These are phyloP conservation scores for Boletellus deceptivus DNA, from an alignment of 1,284 basidiomycete genomes.

Conservation along the genomic window DNA sequence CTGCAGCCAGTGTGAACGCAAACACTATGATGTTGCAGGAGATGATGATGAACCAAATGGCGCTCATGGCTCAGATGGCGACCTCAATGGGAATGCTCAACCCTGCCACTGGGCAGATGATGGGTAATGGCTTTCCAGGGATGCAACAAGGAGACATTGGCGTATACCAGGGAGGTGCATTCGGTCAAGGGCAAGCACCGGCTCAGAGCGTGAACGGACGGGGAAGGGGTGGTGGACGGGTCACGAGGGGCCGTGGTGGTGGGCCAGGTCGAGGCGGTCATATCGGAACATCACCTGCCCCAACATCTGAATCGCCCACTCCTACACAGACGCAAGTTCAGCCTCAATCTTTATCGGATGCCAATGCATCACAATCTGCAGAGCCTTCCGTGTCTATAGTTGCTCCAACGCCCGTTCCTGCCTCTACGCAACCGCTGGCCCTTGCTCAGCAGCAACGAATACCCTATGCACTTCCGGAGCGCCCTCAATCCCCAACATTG, in stretches of 20 bases:
- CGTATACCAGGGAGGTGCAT: constrained; percentile 43
- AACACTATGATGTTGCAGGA: constrained; percentile 76
- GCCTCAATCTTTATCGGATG: constrained; percentile 28
- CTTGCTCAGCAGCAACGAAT: constrained; percentile 35
- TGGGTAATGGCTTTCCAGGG: constrained; percentile 48
- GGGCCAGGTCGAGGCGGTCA: constrained; percentile 29
- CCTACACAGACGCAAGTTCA: constrained; percentile 20
- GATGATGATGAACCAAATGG: constrained; percentile 85
- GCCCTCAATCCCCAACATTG: constrained; percentile 79
- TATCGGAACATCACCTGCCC: constrained; percentile 21
- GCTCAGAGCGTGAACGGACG: constrained; percentile 31
- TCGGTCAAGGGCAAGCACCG: constrained; percentile 36
- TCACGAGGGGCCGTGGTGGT: constrained; percentile 38
- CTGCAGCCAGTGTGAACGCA: constrained; percentile 40
- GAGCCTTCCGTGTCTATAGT: constrained; percentile 36
- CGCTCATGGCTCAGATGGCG: constrained; percentile 80
- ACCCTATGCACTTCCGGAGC: constrained; percentile 62
- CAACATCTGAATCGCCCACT: constrained; percentile 27
- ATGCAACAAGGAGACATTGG: constrained; percentile 58
- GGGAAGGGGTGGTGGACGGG: constrained; percentile 38
- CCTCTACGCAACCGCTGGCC: constrained; percentile 30
- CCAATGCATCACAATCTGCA: constrained; percentile 21
- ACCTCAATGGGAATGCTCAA: constrained; percentile 70
- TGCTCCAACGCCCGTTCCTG: constrained; percentile 33
- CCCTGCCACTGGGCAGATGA: constrained; percentile 51